Evolutionary conservation across 2,329 filamentous ascomycete genomes (phyloP).

Genomic region (Ophiocordyceps australis): DNA sequence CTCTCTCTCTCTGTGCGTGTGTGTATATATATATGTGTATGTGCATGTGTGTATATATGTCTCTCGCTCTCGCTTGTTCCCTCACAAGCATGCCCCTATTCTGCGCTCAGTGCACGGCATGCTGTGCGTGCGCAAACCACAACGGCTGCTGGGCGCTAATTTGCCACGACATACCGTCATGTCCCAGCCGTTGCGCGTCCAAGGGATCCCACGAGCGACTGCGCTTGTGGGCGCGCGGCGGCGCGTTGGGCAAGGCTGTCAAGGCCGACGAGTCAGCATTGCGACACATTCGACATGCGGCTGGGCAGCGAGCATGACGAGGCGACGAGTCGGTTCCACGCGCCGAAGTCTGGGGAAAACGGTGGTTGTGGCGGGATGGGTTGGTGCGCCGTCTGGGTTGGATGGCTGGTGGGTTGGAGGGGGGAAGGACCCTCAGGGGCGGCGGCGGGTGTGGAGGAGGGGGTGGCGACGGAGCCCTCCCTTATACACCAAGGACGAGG

Average conservation of each 20-base stretch:
- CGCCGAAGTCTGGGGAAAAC: constrained; percentile 1
- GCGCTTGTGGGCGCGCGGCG: constrained; percentile 57
- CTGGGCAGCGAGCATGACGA: constrained; percentile 2
- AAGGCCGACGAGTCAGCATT: constrained; percentile 8
- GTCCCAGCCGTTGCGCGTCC: constrained; percentile 33
- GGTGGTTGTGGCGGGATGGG: neutral
- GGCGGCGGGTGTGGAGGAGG: constrained; percentile 4
- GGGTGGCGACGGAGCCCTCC: neutral
- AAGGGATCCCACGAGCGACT: constrained; percentile 57
- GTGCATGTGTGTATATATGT: too few species aligned
- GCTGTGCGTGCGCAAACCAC: too few species aligned
- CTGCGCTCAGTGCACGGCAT: too few species aligned
- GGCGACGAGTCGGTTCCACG: constrained; percentile 1
- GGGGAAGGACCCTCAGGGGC: too few species aligned
- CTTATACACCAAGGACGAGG: constrained; percentile 2
- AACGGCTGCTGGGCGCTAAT: constrained; percentile 4
- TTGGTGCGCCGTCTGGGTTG: constrained; percentile 1
- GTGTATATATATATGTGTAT: too few species aligned
- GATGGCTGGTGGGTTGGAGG: constrained; percentile 1
- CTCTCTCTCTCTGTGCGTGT: neutral
- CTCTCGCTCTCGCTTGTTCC: neutral
- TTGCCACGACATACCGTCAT: constrained; percentile 50
- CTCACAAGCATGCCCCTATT: too few species aligned
- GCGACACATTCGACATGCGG: constrained; percentile 1
- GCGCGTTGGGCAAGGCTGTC: constrained; percentile 30